Base-by-base conservation (phyloP, 106 monocot species). In the Alisma plantagoaquatica region DNA sequence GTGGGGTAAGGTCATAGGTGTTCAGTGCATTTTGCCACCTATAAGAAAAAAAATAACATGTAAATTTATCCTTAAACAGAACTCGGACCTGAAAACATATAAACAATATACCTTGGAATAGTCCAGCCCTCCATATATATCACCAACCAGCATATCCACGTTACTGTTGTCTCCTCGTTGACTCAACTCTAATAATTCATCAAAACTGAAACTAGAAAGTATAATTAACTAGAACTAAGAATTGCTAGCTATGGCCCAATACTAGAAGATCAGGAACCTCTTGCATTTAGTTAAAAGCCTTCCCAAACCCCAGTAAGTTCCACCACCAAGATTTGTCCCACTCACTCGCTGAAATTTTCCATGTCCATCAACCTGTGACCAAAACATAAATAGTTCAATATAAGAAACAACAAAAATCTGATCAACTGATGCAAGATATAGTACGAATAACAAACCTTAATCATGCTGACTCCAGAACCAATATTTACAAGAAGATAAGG, bases 81-180 rank as follows among this genome's bases (percentile, higher is more conserved):
- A 54, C 4, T 28, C 27, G 42, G n/a, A n/a, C n/a, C n/a, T 43
- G 10, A 45, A 57, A 57, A 26, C 31, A 41, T 1, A 31, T 26
- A 29, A 52, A 42, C 12, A 25, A 4, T 29, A 22, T 65, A 98
- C 96, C 96, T 98, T 98, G 30, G 84, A 67, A 62, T 98, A 98
- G 54, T 98, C 96, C 73, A 82, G 23, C 26, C 96, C 96, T 74
- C 96, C 96, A 74, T 98, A 98, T 64, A 98, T 98, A 74, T 98
- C 96, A 65, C 96, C 96, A 57, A 98, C 96, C 73, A 98, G 89
- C 96, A 98, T 98, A 63, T 98, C 96, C 43, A 98, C 53, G 43
- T 81, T 81, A 68, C 81, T 78, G 53, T 67, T 98, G 62, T 98
- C 89, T 59, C 96, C 96, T n/a, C 54, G 69, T 50, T 98, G 96